Evolutionary conservation across 305 asterid genomes (phyloP).

Genomic region (Fraxinus sp.): DNA sequence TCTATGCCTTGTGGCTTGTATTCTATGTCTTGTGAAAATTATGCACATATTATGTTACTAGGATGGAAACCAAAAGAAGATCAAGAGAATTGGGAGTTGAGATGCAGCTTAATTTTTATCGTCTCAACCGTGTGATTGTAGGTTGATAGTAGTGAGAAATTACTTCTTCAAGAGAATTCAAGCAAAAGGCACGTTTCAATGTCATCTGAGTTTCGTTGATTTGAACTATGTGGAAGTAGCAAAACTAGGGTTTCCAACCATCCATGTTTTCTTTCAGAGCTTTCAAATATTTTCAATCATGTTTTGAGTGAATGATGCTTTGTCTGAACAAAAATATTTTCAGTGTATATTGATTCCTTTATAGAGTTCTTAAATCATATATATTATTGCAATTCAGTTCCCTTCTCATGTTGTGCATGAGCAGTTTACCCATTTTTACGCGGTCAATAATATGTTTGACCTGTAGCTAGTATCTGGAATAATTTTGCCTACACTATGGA

Average conservation of each 20-base stretch:
- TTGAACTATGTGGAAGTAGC: not conserved
- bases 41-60: not conserved
- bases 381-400: not conserved
- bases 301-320: not conserved
- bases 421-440: not conserved
- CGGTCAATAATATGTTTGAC: not conserved
- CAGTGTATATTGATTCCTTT: not conserved
- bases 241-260: not conserved
- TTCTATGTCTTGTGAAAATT: not conserved
- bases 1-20: constrained; percentile 5
- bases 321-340: not conserved
- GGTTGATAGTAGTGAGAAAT: not conserved
- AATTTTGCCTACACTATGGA: not conserved
- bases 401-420: not conserved
- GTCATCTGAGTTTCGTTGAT: not conserved
- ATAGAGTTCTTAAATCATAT: not conserved
- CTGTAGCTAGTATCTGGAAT: not conserved
- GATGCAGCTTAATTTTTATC: not conserved
- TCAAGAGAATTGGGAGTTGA: not conserved
- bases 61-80: not conserved
- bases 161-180: not conserved
- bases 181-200: not conserved
- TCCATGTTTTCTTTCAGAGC: not conserved
- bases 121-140: not conserved
- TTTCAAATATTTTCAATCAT: not conserved